Evolutionary conservation across 768 basidiomycete species (phyloP).

Genomic region (Russula sp.): DNA sequence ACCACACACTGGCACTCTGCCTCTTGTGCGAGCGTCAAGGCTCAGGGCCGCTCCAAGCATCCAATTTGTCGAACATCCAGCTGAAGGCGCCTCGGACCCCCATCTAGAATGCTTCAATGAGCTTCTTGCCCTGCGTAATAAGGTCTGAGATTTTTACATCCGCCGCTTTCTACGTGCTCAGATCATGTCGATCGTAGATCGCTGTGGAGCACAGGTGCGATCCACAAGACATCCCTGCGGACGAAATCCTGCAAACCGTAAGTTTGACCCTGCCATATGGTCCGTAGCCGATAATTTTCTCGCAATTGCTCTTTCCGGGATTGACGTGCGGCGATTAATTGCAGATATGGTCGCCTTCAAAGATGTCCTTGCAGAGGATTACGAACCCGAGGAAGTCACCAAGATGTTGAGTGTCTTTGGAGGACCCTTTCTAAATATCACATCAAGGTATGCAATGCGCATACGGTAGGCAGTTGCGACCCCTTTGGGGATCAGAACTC

Average conservation of each 20-base stretch:
- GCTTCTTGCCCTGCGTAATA: slow-evolving; percentile 20
- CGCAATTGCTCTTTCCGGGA: neutral
- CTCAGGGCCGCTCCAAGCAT: slow-evolving; percentile 16
- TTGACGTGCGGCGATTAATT: slow-evolving; percentile 2
- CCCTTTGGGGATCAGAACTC: slow-evolving; percentile 13
- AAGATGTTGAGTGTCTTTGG: slow-evolving; percentile 17
- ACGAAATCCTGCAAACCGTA: slow-evolving; percentile 40
- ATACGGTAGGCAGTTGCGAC: slow-evolving; percentile 17
- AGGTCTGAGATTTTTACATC: slow-evolving; percentile 19
- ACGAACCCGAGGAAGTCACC: neutral
- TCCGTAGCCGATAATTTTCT: slow-evolving; percentile 19
- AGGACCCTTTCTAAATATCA: slow-evolving; percentile 16
- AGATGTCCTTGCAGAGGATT: slow-evolving; percentile 8
- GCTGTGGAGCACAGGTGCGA: slow-evolving; percentile 19
- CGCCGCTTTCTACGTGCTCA: neutral
- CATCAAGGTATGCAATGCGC: slow-evolving; percentile 21
- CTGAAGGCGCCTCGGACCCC: neutral
- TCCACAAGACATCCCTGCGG: slow-evolving; percentile 37
- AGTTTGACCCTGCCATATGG: slow-evolving; percentile 45
- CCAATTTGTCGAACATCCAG: slow-evolving; percentile 2
- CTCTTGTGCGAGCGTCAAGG: slow-evolving; percentile 8
- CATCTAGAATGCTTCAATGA: slow-evolving; percentile 17
- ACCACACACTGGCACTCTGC: neutral
- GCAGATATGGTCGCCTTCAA: slow-evolving; percentile 12
- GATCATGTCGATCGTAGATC: slow-evolving; percentile 3